These are phyloP conservation scores for Boletus coccyginus DNA, from an alignment of 768 basidiomycete genomes.

Conservation along the genomic window DNA sequence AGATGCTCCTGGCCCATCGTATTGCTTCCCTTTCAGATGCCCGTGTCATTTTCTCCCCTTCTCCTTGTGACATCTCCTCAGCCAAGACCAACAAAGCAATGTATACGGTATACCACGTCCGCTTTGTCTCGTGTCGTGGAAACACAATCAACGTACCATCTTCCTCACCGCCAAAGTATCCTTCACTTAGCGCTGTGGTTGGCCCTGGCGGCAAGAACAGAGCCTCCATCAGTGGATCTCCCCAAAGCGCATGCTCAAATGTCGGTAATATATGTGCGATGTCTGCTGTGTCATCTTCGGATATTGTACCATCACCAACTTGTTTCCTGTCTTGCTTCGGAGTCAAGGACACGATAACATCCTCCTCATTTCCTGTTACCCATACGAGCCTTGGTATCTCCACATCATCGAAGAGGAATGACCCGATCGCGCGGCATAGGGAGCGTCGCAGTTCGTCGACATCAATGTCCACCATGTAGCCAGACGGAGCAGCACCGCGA, in stretches of 20 bases:
- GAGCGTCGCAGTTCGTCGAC: conserved; percentile 44
- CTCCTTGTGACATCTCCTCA: conserved; percentile 30
- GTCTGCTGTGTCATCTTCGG: conserved; percentile 19
- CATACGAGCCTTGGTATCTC: conserved; percentile 67
- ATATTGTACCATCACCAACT: conserved; percentile 3
- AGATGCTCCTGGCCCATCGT: conserved; percentile 40
- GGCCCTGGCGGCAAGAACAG: conserved; percentile 54
- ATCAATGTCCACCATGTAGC: conserved; percentile 16
- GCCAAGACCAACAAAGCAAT: conserved; percentile 53
- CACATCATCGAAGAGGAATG: conserved; percentile 74
- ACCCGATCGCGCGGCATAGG: conserved; percentile 69
- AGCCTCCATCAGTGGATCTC: conserved; percentile 71
- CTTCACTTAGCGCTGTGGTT: conserved; percentile 53
- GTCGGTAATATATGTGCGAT: conserved; percentile 38
- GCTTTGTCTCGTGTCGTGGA: conserved; percentile 68
- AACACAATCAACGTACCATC: conserved; percentile 53
- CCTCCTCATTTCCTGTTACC: conserved; percentile 57
- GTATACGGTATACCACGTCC: conserved; percentile 74
- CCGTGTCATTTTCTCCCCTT: conserved; percentile 21
- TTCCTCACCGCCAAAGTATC: conserved; percentile 48
- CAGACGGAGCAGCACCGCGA: conserved; percentile 8
- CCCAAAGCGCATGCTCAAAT: conserved; percentile 62
- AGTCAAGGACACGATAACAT: conserved; percentile 50
- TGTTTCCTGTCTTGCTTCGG: conserved; percentile 1
- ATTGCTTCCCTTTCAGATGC: conserved; percentile 21